phyloP scores from a whole-genome alignment of 2,329 filamentous ascomycete species.

The Thielaviopsis musarum region DNA sequence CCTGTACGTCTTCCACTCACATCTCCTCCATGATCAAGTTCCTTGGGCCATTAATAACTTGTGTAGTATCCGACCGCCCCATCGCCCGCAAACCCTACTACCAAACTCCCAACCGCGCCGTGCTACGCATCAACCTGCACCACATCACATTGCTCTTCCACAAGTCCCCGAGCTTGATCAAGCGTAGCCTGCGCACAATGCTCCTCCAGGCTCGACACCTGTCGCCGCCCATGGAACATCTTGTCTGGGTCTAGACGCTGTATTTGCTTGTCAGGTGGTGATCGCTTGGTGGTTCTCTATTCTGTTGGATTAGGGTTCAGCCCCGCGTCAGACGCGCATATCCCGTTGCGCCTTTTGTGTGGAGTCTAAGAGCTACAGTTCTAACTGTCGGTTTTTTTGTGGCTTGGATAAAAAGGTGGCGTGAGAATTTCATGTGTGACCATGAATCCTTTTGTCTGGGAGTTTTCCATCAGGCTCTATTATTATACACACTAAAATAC shows the following conservation, averaged over 20 bases:
- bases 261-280: not conserved
- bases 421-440: no score
- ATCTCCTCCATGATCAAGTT: not conserved
- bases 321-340: not conserved
- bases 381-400: not conserved
- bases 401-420: not conserved
- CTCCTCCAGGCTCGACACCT: conserved; percentile 6
- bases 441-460: no score
- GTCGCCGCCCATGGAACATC: conserved; percentile 3
- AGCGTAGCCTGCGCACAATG: not conserved
- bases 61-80: not conserved
- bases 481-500: no score
- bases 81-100: not conserved
- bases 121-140: not conserved
- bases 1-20: not conserved
- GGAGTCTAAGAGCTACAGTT: not conserved
- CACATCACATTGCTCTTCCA: not conserved
- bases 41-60: not conserved
- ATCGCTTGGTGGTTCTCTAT: not conserved
- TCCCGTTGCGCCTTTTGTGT: not conserved
- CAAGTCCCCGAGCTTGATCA: not conserved
- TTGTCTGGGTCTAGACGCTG: not conserved
- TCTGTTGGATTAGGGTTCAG: not conserved
- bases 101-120: not conserved
- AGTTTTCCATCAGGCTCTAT: no score